Conservation (phyloP, 306 rosid species). For the Astragalus membranaceus region DNA sequence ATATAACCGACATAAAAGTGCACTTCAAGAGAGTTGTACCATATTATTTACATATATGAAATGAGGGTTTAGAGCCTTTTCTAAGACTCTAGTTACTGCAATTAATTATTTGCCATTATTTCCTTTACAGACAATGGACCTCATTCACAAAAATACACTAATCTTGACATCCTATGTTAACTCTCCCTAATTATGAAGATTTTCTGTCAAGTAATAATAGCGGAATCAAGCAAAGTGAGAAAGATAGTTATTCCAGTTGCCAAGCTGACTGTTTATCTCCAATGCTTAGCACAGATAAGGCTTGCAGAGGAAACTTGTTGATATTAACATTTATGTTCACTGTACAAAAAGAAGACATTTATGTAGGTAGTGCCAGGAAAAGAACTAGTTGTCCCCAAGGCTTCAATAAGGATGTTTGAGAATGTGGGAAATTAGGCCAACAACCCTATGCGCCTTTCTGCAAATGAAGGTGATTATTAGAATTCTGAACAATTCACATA, state of each 20-base stretch:
- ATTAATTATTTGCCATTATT: conserved; percentile 51
- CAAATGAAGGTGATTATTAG: conserved; percentile 17
- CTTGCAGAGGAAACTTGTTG: conserved; percentile 29
- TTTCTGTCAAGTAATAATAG: conserved; percentile 19
- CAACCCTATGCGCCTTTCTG: conserved; percentile 94
- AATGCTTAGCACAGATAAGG: conserved; percentile 26
- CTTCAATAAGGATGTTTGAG: conserved; percentile 26
- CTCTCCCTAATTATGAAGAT: conserved; percentile 29
- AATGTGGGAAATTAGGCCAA: conserved; percentile 47
- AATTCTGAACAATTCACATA: not conserved
- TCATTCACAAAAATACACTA: conserved; percentile 29
- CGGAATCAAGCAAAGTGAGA: conserved; percentile 13
- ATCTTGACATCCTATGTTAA: conserved; percentile 37
- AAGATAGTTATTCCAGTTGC: conserved; percentile 29
- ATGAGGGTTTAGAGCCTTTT: conserved; percentile 31
- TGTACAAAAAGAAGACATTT: conserved; percentile 54
- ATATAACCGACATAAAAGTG: not conserved
- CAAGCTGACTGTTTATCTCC: conserved; percentile 52
- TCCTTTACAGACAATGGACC: conserved; percentile 44
- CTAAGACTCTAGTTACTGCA: conserved; percentile 30
- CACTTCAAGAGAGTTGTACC: conserved; percentile 33
- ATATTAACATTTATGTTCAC: conserved; percentile 52
- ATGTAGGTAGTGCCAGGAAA: conserved; percentile 22
- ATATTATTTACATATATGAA: conserved; percentile 61
- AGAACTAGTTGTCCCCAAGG: conserved; percentile 5